These are phyloP conservation scores for Tagetes erecta DNA, from an alignment of 129 eudicot species.

Conservation along the genomic window DNA sequence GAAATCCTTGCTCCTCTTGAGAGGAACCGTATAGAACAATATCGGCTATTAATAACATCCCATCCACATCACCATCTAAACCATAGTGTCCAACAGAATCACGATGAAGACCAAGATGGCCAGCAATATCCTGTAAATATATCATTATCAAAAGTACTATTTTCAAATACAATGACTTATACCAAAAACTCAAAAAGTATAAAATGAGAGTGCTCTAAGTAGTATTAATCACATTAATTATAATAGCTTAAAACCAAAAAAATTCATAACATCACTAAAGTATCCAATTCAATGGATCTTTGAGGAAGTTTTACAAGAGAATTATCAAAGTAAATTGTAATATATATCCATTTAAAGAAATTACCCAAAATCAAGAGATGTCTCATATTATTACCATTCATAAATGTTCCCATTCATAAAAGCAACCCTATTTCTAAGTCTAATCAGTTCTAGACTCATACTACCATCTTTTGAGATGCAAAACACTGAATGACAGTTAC, in stretches of 20 bases:
- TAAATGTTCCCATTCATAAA: neutral
- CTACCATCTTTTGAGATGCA: neutral
- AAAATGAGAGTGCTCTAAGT: neutral
- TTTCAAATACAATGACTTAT: neutral
- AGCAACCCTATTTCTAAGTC: neutral
- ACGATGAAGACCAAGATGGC: constrained; percentile 60
- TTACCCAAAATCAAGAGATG: neutral
- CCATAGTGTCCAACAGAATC: constrained; percentile 82
- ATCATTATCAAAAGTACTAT: neutral
- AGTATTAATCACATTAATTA: constrained; percentile 6
- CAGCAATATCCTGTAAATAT: constrained; percentile 60
- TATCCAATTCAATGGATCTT: neutral
- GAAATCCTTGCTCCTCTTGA: constrained; percentile 89
- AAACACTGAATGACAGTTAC: neutral
- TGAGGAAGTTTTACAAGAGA: neutral
- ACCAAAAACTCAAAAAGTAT: no score
- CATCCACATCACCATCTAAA: constrained; percentile 67
- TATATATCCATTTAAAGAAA: neutral
- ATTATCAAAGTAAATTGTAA: neutral
- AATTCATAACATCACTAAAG: neutral
- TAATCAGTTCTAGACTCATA: neutral
- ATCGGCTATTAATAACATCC: constrained; percentile 68
- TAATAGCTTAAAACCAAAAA: neutral
- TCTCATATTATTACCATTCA: no score
- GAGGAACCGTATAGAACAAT: constrained; percentile 83